These are phyloP conservation scores for Magnaporthales sp. DNA, from an alignment of 2,329 filamentous ascomycete species.

Conservation along the genomic window DNA sequence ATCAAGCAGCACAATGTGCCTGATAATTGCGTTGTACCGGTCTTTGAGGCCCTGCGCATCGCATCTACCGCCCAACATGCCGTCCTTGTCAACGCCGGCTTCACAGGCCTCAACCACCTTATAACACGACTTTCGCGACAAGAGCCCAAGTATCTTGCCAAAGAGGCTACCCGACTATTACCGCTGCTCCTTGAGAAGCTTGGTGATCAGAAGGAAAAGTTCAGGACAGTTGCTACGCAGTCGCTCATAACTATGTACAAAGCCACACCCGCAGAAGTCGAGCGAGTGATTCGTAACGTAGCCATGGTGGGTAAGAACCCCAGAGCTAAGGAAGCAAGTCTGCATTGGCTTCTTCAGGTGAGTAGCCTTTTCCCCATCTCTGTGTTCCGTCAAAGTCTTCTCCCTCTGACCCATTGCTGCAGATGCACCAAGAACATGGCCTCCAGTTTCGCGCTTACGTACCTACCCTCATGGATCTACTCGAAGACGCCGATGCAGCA, in stretches of 20 bases:
- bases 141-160: constrained; percentile 63
- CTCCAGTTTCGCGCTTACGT: constrained; percentile 80
- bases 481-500: constrained; percentile 83
- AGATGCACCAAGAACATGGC: constrained; percentile 75
- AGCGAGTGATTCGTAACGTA: constrained; percentile 68
- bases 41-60: constrained; percentile 75
- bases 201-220: constrained; percentile 81
- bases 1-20: constrained; percentile 93
- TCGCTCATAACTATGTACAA: constrained; percentile 71
- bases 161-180: constrained; percentile 63
- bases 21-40: constrained; percentile 57
- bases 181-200: constrained; percentile 75
- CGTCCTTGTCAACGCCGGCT: constrained; percentile 70
- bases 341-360: constrained; percentile 79
- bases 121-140: constrained; percentile 80
- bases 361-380: constrained; percentile 12
- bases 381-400: not conserved
- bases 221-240: constrained; percentile 65
- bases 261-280: constrained; percentile 62
- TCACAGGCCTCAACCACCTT: constrained; percentile 81
- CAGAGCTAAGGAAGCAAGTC: constrained; percentile 73
- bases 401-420: constrained; percentile 10
- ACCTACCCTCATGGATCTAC: constrained; percentile 69
- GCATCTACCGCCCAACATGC: constrained; percentile 71
- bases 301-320: constrained; percentile 75